Evolutionary conservation across 2,329 filamentous ascomycete genomes (phyloP).

Genomic region (Colletotrichum tamarilloi): DNA sequence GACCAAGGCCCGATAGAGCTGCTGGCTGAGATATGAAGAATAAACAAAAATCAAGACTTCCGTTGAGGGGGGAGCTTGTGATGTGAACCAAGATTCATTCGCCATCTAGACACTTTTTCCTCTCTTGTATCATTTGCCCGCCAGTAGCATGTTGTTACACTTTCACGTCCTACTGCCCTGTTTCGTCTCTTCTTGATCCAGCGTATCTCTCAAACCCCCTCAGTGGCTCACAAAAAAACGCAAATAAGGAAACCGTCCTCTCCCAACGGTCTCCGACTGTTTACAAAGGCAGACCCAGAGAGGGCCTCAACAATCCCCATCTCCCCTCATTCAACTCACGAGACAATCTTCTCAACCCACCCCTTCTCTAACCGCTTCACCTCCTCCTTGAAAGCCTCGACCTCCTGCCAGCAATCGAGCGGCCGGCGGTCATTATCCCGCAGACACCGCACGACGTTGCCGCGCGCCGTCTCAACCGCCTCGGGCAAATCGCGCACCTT

Average conservation of each 20-base stretch:
- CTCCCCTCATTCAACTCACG: slow-evolving; percentile 42
- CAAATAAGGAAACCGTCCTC: slow-evolving; percentile 1
- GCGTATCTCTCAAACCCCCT: neutral
- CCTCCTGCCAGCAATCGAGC: slow-evolving; percentile 94
- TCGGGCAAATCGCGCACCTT: slow-evolving; percentile 77
- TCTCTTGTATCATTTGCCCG: slow-evolving; percentile 20
- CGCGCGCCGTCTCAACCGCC: slow-evolving; percentile 78
- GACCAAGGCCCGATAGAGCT: neutral
- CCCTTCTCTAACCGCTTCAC: slow-evolving; percentile 85
- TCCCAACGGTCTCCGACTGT: neutral
- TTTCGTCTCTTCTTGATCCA: neutral
- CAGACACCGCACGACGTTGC: slow-evolving; percentile 83
- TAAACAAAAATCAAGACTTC: neutral
- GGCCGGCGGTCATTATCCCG: slow-evolving; percentile 86
- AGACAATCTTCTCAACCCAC: slow-evolving; percentile 87
- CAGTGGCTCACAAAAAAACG: slow-evolving; percentile 31
- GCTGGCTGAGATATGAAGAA: slow-evolving; percentile 9
- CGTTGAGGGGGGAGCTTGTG: slow-evolving; percentile 1
- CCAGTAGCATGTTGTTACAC: slow-evolving; percentile 47
- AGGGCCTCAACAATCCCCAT: neutral
- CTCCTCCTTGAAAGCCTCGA: slow-evolving; percentile 89
- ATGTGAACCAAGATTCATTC: slow-evolving; percentile 25
- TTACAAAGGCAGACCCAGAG: neutral
- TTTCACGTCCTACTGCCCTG: neutral
- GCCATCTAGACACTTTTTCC: slow-evolving; percentile 35